phyloP scores from a whole-genome alignment of 164 flowering plant genomes.

The Aristolochia contorta region DNA sequence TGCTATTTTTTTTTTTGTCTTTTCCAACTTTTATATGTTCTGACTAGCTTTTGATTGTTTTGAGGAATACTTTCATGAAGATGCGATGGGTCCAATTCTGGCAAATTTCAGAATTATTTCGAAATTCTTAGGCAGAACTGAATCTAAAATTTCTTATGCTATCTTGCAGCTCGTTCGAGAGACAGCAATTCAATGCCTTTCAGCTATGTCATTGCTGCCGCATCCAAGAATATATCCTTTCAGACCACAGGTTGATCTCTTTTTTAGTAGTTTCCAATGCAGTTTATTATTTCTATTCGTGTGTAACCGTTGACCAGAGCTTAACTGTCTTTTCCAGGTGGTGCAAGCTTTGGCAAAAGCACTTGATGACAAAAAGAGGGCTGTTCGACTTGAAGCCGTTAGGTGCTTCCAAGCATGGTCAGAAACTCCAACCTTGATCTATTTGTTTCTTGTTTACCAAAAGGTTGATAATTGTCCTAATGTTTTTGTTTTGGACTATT shows the following conservation, averaged over 20 bases:
- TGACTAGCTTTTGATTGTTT: no score
- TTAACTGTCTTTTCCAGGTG: slow-evolving; percentile 34
- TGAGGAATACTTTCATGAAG: no score
- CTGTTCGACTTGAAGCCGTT: slow-evolving; percentile 87
- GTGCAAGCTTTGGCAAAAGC: slow-evolving; percentile 45
- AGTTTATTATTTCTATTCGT: neutral
- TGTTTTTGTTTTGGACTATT: neutral
- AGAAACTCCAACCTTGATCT: neutral
- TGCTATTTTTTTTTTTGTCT: no score
- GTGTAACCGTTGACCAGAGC: neutral
- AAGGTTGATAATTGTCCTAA: neutral
- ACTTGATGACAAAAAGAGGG: slow-evolving; percentile 84
- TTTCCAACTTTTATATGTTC: no score
- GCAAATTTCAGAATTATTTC: neutral
- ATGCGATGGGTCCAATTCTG: no score
- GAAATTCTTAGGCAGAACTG: neutral
- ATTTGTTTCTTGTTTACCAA: neutral
- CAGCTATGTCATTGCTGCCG: slow-evolving; percentile 63
- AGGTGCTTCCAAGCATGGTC: slow-evolving; percentile 89
- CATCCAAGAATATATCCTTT: slow-evolving; percentile 64
- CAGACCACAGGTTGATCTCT: slow-evolving; percentile 47
- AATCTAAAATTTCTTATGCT: neutral
- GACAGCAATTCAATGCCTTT: slow-evolving; percentile 89
- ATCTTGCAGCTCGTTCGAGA: slow-evolving; percentile 71
- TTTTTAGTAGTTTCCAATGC: neutral